Base-by-base conservation (phyloP, 495 filamentous ascomycete species). In the Trichoderma asperelloides region DNA sequence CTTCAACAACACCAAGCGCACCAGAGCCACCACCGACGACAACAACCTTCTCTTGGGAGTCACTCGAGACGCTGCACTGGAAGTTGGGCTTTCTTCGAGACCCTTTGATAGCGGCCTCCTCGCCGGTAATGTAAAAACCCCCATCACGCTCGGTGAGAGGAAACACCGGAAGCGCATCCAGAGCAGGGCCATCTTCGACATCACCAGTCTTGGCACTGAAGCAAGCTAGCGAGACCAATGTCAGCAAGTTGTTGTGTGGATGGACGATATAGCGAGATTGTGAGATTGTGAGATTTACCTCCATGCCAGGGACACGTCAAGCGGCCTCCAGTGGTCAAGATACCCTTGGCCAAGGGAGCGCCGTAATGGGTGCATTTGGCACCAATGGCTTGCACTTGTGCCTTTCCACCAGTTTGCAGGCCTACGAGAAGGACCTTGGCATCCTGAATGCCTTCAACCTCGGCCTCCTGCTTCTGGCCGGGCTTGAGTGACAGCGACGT, bases 231-330 rank as follows among this genome's bases (percentile, higher is more conserved):
- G 45, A 7, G 69, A 70, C 21, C 39, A 62, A 4, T 18, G 37
- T 64, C n/a, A 40, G 63, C 16, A 23, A 3, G n/a, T 8, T 3
- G 0, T 18, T 23, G 21, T 16, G 1, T 3, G 16, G 18, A 11
- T n/a, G n/a, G 1, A 40, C 3, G 9, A 3, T 39, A 33, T 2
- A 3, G 37, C 5, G 16, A 45, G 39, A 79, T 45, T 75, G 33
- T 37, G 33, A n/a, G n/a, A 33, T 40, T 40, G 37, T 15, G 16
- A 45, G 33, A 79, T 82, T 45, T 75, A 93, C 91, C 91, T 80
- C 93, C 93, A 76, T 97, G 93, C 95, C 96, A 98, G 0, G 93
- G 90, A 75, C 95, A 98, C 18, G 91, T 96, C 40, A 98, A 77
- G 62, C 92, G 79, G 1, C 95, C 95, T 70, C 93, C 88, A 4